Base-by-base conservation (phyloP, 2,329 filamentous ascomycete genomes). In the Sphaerulina vaccinii region DNA sequence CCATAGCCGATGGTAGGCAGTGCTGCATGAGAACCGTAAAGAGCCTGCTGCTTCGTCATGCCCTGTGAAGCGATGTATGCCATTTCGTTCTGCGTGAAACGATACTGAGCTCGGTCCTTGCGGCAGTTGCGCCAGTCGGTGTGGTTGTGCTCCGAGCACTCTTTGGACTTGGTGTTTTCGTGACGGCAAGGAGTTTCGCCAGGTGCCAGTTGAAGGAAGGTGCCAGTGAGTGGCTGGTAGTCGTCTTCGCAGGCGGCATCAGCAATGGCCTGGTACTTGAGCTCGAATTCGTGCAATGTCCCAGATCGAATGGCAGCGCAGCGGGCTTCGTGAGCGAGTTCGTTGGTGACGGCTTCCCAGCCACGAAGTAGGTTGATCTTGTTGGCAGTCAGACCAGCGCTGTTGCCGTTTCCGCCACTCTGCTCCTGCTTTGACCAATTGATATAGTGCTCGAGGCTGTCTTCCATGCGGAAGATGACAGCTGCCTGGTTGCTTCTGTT, bases 341-440 rank as follows among this genome's bases (percentile, higher is more conserved):
- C 7, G n/a, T 39, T 15, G n/a, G 35, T n/a, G 21, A 39, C 2
- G 8, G 33, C 54, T 15, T 57, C 51, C 11, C 15, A 2, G 8
- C 13, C 52, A 22, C 53, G 56, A 7, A 43, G 47, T 2, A 58
- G 8, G 7, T 52, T 58, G 46, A 55, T 58, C 32, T 60, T 60
- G 35, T 52, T 54, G 9, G 42, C 40, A 15, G 35, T 32, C 8
- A 55, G 33, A 6, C 58, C 58, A n/a, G 58, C 54, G 16, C 51
- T 57, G 40, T 56, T 59, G 22, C 56, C 58, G 42, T 60, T 60
- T 22, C 58, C 58, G 36, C 56, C 56, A 22, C 38, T 47, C 18
- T 60, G 58, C 32, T 60, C 58, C 22, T 42, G 22, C 5, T 48
- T 51, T 3, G 37, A 32, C 54, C 51, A 59, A 15, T 51, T 40